phyloP scores from a whole-genome alignment of 768 basidiomycete species.

The Lactarius quietus region DNA sequence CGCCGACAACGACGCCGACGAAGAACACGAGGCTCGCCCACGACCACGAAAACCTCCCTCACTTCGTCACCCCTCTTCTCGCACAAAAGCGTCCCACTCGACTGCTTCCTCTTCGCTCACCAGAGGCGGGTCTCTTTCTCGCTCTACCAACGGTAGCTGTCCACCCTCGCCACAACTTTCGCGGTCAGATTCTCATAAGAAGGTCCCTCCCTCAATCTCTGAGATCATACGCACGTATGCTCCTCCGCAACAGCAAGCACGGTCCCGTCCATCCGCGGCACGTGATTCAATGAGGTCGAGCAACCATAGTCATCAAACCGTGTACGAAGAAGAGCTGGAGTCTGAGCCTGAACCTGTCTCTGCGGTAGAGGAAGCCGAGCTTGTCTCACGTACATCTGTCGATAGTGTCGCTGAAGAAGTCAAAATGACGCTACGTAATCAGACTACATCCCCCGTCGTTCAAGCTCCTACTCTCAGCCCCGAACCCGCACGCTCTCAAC shows the following conservation, averaged over 20 bases:
- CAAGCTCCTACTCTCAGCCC: slow-evolving; percentile 32
- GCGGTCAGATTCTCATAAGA: slow-evolving; percentile 36
- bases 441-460: slow-evolving; percentile 40
- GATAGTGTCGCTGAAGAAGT: slow-evolving; percentile 88
- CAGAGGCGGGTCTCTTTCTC: slow-evolving; percentile 2
- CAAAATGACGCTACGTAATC: slow-evolving; percentile 60
- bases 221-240: slow-evolving; percentile 84
- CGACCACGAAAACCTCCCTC: slow-evolving; percentile 22
- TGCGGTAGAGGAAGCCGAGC: slow-evolving; percentile 57
- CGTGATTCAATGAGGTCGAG: slow-evolving; percentile 48
- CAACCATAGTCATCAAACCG: slow-evolving; percentile 42
- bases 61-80: slow-evolving; percentile 29
- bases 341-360: slow-evolving; percentile 46
- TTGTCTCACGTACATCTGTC: slow-evolving; percentile 77
- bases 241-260: slow-evolving; percentile 51
- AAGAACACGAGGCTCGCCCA: slow-evolving; percentile 15
- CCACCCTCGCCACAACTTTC: slow-evolving; percentile 25
- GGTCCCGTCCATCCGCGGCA: slow-evolving; percentile 44
- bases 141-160: slow-evolving; percentile 18
- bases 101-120: slow-evolving; percentile 12
- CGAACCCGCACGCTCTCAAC: slow-evolving; percentile 30
- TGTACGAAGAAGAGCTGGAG: slow-evolving; percentile 50
- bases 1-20: slow-evolving; percentile 37
- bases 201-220: slow-evolving; percentile 73
- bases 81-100: slow-evolving; percentile 9